Base-by-base conservation (phyloP, 179 eudicot species). In the Carnegiea gigantea region DNA sequence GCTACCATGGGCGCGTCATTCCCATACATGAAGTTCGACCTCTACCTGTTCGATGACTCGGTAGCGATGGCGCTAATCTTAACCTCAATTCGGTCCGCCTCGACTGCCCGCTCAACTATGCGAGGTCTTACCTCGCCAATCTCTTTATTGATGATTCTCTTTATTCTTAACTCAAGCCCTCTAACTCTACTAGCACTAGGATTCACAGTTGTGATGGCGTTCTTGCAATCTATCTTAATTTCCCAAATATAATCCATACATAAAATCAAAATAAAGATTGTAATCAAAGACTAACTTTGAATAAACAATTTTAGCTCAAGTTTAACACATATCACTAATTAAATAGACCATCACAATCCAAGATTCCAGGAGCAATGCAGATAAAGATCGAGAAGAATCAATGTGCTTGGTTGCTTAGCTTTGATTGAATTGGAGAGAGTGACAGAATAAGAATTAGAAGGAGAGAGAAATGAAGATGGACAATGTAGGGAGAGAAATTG, bases 51-150 rank as follows among this genome's bases (percentile, higher is more conserved):
- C 75, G 86, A 88, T 36, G 90, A 84, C 51, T 30, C 82, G 2
- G 49, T 85, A 1, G 93, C 89, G 5, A 62, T 90, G 11, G 87
- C 92, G 1, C 85, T 90, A 1, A 92, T 92, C 75, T 92, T 94
- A 10, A 86, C 95, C 38, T 91, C 95, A 11, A 90, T 92, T n/a
- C 93, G 95, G 6, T 86, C 93, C 9, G 95, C 97, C 90, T 92
- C 2, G 94, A 92, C 75, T 91, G 93, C 80, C 93, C 94, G 0
- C 80, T 92, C 2, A 92, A 92, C 85, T 91, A 91, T 79, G 97
- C 95, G 0, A 85, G 97, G 0, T 89, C 89, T 20, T 93, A 93
- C 75, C 77, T 93, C 0, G 86, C 95, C 17, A 83, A 89, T 70
- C 84, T 93, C 24, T 24, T 23, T 24, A 7, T 62, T 23, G 30